Evolutionary conservation across 306 rosid genomes (phyloP), one percentile per base, ranked within the genome.

Genomic region (Mimosa bimucronata): DNA sequence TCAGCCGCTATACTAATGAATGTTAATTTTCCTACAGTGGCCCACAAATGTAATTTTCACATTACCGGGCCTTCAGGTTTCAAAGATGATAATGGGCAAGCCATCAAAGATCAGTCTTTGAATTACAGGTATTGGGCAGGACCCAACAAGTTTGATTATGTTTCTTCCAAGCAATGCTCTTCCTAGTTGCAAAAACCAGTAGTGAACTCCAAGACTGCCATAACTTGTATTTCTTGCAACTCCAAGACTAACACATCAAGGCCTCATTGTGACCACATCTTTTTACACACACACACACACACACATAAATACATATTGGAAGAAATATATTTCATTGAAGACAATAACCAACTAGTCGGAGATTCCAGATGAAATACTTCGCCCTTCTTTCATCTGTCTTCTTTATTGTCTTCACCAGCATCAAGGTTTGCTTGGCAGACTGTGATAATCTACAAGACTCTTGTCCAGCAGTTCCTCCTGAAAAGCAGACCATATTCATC

Each of bases 171-270:
- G 94, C 92, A 85, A 92, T 21, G 85, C 77, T 66, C 83, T 82
- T 80, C 85, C 82, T 66, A 64, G 85, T 64, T 55, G 71, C 78
- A 79, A 84, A 85, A 85, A 48, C 91, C 88, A 85, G 97, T 30
- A 90, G 93, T 92, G 91, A 87, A 87, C 91, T 88, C 93, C 83
- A 92, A 90, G 95, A 83, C 80, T 86, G 15, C 23, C 80, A 12
- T 83, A 40, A 66, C 90, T 87, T 88, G 81, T 65, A 75, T 75
- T 86, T 85, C 84, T 75, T 61, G 88, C 95, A 90, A 89, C 74
- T 25, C 74, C 74, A 70, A 12, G 38, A 70, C 38, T 44, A 21
- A 25, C 38, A 19, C 77, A 78, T 75, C 84, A 62, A 53, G 21
- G 72, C 67, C 28, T 31, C 66, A 16, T 9, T 3, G 18, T n/a